Conservation (phyloP, 345 rosid genomes). For the Populus simonii region DNA sequence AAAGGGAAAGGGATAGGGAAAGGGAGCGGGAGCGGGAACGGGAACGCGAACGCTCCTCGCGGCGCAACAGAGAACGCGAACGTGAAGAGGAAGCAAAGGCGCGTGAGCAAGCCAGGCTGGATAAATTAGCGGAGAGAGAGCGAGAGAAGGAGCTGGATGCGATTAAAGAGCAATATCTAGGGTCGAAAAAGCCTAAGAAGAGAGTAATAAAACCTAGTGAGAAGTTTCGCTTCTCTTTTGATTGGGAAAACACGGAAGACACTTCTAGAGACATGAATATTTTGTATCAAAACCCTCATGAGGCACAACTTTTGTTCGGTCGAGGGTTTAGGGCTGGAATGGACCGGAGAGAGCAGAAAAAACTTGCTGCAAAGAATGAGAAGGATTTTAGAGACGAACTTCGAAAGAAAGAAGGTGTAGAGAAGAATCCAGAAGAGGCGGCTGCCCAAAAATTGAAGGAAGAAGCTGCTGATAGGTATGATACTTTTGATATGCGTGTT, state of each 20-base stretch:
- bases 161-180: slow-evolving; percentile 84
- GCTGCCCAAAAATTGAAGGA: slow-evolving; percentile 69
- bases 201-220: slow-evolving; percentile 87
- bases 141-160: slow-evolving; percentile 76
- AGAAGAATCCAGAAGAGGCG: slow-evolving; percentile 88
- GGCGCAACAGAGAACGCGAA: slow-evolving; percentile 54
- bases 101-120: slow-evolving; percentile 62
- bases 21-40: slow-evolving; percentile 33
- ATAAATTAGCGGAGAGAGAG: slow-evolving; percentile 73
- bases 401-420: slow-evolving; percentile 69
- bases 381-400: slow-evolving; percentile 86
- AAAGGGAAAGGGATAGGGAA: slow-evolving; percentile 29
- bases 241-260: slow-evolving; percentile 94
- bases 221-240: slow-evolving; percentile 91
- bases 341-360: slow-evolving; percentile 97
- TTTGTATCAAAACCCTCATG: slow-evolving; percentile 89
- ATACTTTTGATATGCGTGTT: slow-evolving; percentile 87
- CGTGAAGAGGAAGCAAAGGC: slow-evolving; percentile 61
- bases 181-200: slow-evolving; percentile 93
- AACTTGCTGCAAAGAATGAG: slow-evolving; percentile 86
- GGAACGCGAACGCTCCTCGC: slow-evolving; percentile 26
- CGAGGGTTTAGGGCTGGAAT: slow-evolving; percentile 93
- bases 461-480: slow-evolving; percentile 82
- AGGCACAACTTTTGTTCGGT: slow-evolving; percentile 87
- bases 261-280: slow-evolving; percentile 84